Base-by-base conservation (phyloP, 306 rosid genomes). In the Medicago arabica region DNA sequence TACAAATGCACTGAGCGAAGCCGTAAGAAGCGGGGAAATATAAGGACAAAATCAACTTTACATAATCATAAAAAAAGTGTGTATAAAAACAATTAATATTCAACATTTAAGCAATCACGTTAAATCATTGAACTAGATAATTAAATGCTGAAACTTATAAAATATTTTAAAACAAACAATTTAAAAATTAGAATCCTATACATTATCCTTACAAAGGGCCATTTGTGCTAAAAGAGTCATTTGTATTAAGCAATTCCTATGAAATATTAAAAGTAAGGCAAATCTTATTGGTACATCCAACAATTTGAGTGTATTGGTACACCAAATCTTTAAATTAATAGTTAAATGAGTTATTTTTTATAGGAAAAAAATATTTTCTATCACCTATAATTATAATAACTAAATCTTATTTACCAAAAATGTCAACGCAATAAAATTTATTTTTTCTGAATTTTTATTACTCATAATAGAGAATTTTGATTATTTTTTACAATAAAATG, bases 11-110 rank as follows among this genome's bases (percentile, higher is more conserved):
- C 21, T 11, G 34, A 53, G 17, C 17, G 7, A 75, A 68, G 53
- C 28, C 63, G 67, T 50, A 16, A 17, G 39, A 57, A 51, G 65
- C 17, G n/a, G 54, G 25, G 13, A 43, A 21, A 46, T 59, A 62
- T 40, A 61, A 76, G 69, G 44, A 41, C 63, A 50, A 72, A 76
- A 71, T 61, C 55, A 38, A 21, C 38, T 67, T n/a, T 9, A 43
- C 18, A 60, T 71, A 10, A 57, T 9, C 51, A 31, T 69, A 34
- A 0, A 1, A 7, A 55, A 70, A 17, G 58, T 40, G 25, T 36
- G 54, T 53, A 58, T 49, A 54, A 65, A 36, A 40, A 72, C 72
- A 57, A 49, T 51, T 18, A 15, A 19, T 43, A 51, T 28, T 6
- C 9, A 43, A 61, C 62, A 67, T 1, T 59, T 49, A 38, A 57